Percentiles rank a stretch among this genome's conserved stretches.
These are phyloP conservation scores for Jatropha multifida DNA, from an alignment of 441 rosid genomes.

Conservation along the genomic window DNA sequence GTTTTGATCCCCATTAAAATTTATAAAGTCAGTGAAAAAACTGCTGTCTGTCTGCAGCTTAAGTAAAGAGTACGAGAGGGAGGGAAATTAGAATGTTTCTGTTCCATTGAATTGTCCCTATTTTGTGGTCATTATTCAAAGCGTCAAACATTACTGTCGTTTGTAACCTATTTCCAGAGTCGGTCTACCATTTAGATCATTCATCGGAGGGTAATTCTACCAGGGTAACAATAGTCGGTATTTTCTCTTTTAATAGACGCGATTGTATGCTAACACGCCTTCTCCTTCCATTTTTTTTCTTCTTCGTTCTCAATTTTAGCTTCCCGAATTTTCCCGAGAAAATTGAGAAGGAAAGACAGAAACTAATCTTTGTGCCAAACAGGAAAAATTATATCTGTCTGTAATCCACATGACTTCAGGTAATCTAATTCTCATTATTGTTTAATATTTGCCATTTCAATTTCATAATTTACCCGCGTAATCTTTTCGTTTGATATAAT, in stretches of 20 bases:
- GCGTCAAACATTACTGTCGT: slow-evolving; percentile 11
- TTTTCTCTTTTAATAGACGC: background rate
- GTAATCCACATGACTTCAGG: slow-evolving; percentile 26
- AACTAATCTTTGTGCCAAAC: background rate
- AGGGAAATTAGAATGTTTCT: too few relatives aligned
- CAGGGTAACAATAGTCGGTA: background rate
- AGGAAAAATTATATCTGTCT: background rate
- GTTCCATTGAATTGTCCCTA: background rate
- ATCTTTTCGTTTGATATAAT: background rate
- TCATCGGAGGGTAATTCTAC: background rate
- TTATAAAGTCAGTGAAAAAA: too few relatives aligned
- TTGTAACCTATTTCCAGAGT: background rate
- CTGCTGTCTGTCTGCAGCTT: too few relatives aligned
- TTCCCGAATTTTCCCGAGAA: slow-evolving; percentile 12
- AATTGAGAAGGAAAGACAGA: background rate
- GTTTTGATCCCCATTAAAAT: too few relatives aligned
- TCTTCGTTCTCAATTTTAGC: background rate
- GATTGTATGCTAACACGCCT: background rate
- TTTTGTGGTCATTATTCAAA: slow-evolving; percentile 4
- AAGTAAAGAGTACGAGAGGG: too few relatives aligned
- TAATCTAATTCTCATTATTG: background rate
- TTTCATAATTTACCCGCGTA: background rate
- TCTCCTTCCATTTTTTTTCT: background rate
- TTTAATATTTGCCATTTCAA: background rate
- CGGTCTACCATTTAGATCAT: background rate